Evolutionary conservation across 345 rosid genomes (phyloP).

Genomic region (Luvunga scandens): DNA sequence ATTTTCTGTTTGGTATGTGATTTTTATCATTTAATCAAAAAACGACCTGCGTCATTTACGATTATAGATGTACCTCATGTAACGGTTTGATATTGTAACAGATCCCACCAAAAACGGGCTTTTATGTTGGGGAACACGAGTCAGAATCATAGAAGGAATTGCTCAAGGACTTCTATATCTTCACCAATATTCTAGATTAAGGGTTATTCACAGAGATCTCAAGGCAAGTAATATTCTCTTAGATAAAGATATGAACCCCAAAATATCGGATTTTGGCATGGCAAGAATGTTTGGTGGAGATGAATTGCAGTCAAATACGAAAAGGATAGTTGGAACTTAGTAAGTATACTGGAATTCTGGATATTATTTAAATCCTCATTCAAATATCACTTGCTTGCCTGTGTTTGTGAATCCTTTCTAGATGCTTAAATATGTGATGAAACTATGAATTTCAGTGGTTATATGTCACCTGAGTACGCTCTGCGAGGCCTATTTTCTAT

Average conservation of each 20-base stretch:
- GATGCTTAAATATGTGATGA: no score
- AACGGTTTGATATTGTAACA: no score
- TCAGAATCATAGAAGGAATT: no score
- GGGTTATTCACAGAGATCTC: constrained; percentile 14
- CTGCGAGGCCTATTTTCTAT: background rate
- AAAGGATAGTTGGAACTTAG: constrained; percentile 15
- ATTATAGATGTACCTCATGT: no score
- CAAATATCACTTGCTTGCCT: background rate
- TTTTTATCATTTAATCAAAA: no score
- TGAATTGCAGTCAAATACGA: background rate
- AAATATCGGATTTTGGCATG: constrained; percentile 16
- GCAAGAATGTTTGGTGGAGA: constrained; percentile 12
- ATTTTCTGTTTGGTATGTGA: no score
- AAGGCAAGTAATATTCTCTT: constrained; percentile 7
- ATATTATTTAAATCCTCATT: no score
- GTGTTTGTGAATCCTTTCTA: no score
- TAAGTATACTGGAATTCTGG: background rate
- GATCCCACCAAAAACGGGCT: no score
- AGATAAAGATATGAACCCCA: constrained; percentile 11
- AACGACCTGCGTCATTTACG: no score
- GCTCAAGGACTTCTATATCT: constrained; percentile 7
- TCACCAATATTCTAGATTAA: constrained; percentile 11
- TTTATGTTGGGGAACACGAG: no score
- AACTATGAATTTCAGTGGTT: background rate
- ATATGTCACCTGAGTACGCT: constrained; percentile 16